These are phyloP conservation scores for Sporormia fimetaria DNA, from an alignment of 495 filamentous ascomycete genomes.

Conservation along the genomic window DNA sequence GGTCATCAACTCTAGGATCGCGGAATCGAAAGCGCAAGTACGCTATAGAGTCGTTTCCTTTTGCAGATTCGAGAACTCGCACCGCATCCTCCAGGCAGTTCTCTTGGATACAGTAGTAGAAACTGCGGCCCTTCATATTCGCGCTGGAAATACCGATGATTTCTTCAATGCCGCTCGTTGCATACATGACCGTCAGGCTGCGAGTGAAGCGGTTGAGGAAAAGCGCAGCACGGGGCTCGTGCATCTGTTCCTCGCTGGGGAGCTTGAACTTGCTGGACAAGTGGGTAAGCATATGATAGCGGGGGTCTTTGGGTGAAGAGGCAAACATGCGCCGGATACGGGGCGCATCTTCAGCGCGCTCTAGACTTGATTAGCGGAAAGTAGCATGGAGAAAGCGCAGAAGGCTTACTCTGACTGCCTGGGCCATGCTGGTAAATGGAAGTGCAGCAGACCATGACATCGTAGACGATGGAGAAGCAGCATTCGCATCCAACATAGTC, in stretches of 20 bases:
- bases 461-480: slow-evolving; percentile 79
- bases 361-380: slow-evolving; percentile 34
- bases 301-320: slow-evolving; percentile 69
- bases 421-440: slow-evolving; percentile 62
- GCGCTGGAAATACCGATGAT: slow-evolving; percentile 60
- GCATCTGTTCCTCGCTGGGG: slow-evolving; percentile 44
- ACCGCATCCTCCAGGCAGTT: slow-evolving; percentile 66
- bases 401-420: slow-evolving; percentile 62
- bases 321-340: slow-evolving; percentile 68
- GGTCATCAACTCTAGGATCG: slow-evolving; percentile 51
- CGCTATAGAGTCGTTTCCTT: slow-evolving; percentile 87
- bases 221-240: slow-evolving; percentile 72
- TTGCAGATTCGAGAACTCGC: slow-evolving; percentile 68
- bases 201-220: slow-evolving; percentile 83
- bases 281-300: slow-evolving; percentile 84
- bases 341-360: slow-evolving; percentile 67
- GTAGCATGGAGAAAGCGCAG: not conserved
- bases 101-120: slow-evolving; percentile 71
- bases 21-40: slow-evolving; percentile 85
- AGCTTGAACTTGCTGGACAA: slow-evolving; percentile 72
- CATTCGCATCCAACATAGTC: slow-evolving; percentile 77
- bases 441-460: slow-evolving; percentile 76
- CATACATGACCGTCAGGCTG: slow-evolving; percentile 76
- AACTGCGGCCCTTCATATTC: slow-evolving; percentile 57
- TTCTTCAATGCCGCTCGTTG: slow-evolving; percentile 58